Percentiles rank a stretch among this genome's conserved stretches.
Conservation (phyloP, 495 filamentous ascomycete species). For the Penicillium longicatenatum region DNA sequence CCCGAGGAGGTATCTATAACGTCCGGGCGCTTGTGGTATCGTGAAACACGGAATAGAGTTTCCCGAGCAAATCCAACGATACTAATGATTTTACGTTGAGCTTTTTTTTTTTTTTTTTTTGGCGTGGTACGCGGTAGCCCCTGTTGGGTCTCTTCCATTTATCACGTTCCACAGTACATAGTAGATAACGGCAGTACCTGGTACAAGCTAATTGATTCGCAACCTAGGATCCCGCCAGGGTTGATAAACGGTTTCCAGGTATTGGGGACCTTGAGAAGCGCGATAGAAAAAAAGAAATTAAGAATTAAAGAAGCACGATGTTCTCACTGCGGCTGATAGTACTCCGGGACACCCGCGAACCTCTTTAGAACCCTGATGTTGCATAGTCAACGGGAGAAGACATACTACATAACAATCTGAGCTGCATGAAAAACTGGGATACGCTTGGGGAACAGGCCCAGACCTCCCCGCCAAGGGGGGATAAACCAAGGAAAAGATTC, state of each 20-base stretch:
- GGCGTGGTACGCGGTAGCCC: neutral
- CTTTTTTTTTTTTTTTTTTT: neutral
- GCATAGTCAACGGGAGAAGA: conserved; percentile 1
- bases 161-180: conserved; percentile 3
- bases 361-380: neutral
- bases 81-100: neutral
- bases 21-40: conserved; percentile 12
- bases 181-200: conserved; percentile 6
- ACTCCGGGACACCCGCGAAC: conserved; percentile 16
- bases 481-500: conserved; percentile 30
- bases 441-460: conserved; percentile 15
- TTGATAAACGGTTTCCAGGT: neutral
- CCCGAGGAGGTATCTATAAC: conserved; percentile 13
- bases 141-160: neutral
- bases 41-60: conserved; percentile 21
- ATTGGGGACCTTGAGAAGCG: neutral
- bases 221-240: neutral
- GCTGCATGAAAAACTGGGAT: conserved; percentile 20
- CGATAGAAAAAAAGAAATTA: neutral
- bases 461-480: conserved; percentile 19
- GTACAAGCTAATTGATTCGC: neutral
- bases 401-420: neutral
- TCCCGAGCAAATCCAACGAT: conserved; percentile 1
- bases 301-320: neutral
- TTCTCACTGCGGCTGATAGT: conserved; percentile 16